Evolutionary conservation across 2,329 filamentous ascomycete species (phyloP).

Genomic region (Exophiala phaeomuriformis): DNA sequence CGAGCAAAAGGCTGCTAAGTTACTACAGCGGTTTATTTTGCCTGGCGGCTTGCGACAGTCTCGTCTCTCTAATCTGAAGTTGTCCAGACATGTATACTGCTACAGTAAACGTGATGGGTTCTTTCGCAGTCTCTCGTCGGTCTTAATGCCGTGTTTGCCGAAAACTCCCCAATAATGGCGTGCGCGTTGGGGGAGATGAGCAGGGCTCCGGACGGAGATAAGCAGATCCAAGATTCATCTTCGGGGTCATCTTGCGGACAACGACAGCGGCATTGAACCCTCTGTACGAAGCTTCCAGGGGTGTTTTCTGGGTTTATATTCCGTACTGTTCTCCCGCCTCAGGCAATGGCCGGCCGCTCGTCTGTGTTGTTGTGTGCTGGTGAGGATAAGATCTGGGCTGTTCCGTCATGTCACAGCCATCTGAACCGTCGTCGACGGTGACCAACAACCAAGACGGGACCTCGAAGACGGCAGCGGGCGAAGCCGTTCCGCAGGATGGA

Average conservation of each 20-base stretch:
- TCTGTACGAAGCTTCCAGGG: background rate
- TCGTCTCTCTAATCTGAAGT: too few species aligned
- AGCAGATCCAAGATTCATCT: background rate
- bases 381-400: constrained; percentile 1
- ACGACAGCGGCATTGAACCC: background rate
- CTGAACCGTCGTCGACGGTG: background rate
- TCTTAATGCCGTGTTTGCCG: constrained; percentile 3
- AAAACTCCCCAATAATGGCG: background rate
- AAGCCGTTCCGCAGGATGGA: constrained; percentile 1
- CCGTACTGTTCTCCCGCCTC: background rate
- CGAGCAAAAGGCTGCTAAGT: too few species aligned
- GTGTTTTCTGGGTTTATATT: background rate
- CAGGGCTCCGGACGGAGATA: background rate
- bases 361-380: background rate
- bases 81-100: background rate
- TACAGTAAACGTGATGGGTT: background rate
- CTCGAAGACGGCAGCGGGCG: background rate
- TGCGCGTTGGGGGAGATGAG: constrained; percentile 2
- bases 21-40: too few species aligned
- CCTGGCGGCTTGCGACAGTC: too few species aligned
- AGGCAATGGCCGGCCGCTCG: constrained; percentile 1
- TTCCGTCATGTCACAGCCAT: constrained; percentile 12
- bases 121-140: background rate
- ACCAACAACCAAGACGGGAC: constrained; percentile 1
- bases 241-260: constrained; percentile 17